A percentile compares a stretch with the other conserved stretches of the same genome.
phyloP scores from a whole-genome alignment of 2,329 filamentous ascomycete species.

The Venturia asperata region DNA sequence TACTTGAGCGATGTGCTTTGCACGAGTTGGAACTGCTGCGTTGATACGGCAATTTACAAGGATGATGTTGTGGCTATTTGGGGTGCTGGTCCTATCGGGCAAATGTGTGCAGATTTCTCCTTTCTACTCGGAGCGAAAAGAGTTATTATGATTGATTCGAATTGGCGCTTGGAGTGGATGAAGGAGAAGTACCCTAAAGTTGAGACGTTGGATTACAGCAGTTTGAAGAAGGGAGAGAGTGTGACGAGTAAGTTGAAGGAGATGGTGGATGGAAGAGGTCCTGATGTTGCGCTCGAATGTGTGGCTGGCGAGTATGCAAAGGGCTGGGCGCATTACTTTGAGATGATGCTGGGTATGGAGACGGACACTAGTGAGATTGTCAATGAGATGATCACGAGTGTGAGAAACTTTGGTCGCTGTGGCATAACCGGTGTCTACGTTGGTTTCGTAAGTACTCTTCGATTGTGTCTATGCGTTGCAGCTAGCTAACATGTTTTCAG shows the following conservation, averaged over 20 bases:
- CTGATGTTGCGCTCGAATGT: constrained; percentile 67
- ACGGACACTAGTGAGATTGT: constrained; percentile 77
- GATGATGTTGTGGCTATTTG: constrained; percentile 75
- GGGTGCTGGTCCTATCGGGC: constrained; percentile 81
- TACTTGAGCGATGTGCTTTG: constrained; percentile 74
- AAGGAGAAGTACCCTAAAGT: constrained; percentile 58
- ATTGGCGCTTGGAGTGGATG: constrained; percentile 62
- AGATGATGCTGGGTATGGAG: constrained; percentile 59
- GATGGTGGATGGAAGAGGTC: constrained; percentile 60
- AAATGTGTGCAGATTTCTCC: constrained; percentile 63
- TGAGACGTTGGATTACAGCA: constrained; percentile 62
- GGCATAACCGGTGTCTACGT: constrained; percentile 69
- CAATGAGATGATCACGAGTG: constrained; percentile 73
- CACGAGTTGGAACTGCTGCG: constrained; percentile 75
- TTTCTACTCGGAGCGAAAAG: constrained; percentile 65
- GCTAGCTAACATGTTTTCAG: constrained; percentile 30
- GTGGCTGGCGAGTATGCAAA: constrained; percentile 58
- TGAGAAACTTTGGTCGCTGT: constrained; percentile 63
- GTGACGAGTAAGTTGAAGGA: constrained; percentile 69
- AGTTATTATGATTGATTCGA: constrained; percentile 73
- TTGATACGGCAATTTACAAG: constrained; percentile 73
- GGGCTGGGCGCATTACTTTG: constrained; percentile 54
- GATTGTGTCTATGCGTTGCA: constrained; percentile 21
- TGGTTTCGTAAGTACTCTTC: constrained; percentile 43
- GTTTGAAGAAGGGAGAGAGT: constrained; percentile 53